These are phyloP conservation scores for Allium fistulosum DNA, from an alignment of 106 monocot genomes.

Conservation along the genomic window DNA sequence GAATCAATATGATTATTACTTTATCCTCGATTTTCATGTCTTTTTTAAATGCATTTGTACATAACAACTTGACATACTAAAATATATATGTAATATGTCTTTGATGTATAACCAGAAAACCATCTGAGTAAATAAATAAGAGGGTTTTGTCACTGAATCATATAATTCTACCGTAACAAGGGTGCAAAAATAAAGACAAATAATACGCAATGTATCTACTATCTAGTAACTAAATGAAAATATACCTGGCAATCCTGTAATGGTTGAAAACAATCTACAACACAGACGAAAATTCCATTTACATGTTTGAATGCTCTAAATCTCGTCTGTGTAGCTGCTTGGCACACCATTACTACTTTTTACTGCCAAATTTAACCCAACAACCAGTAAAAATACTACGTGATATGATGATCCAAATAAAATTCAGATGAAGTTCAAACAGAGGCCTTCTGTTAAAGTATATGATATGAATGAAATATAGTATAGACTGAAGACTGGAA, in stretches of 20 bases:
- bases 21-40: too few species aligned
- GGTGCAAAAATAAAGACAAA: neutral
- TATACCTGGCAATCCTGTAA: conserved; percentile 83
- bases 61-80: neutral
- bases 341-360: conserved; percentile 65
- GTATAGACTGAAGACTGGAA: too few species aligned
- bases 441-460: neutral
- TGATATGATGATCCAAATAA: neutral
- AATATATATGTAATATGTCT: neutral
- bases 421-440: neutral
- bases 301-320: conserved; percentile 86
- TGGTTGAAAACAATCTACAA: conserved; percentile 80
- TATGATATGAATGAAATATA: neutral
- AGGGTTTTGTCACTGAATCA: neutral
- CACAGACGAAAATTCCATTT: conserved; percentile 68
- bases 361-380: conserved; percentile 1
- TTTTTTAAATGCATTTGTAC: neutral
- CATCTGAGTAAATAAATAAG: too few species aligned
- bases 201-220: too few species aligned
- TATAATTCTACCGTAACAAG: neutral
- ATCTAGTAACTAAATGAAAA: too few species aligned
- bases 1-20: neutral
- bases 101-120: too few species aligned
- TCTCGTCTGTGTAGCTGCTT: conserved; percentile 75
- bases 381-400: conserved; percentile 4